Evolutionary conservation across 768 basidiomycete genomes (phyloP).

Genomic region (Cyclocybe aegerita): DNA sequence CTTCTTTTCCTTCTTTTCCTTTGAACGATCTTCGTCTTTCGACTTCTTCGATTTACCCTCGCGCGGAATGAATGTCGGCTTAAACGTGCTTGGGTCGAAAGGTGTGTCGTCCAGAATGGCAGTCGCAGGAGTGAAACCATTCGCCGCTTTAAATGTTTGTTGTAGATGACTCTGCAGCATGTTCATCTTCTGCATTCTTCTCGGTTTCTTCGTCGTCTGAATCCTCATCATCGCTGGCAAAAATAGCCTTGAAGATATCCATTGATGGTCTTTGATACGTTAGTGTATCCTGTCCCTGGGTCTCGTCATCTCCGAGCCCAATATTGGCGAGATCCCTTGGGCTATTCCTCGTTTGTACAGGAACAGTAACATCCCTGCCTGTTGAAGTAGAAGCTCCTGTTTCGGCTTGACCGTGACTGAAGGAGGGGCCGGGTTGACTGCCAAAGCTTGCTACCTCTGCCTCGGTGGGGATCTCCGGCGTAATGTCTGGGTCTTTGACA

Average conservation of each 20-base stretch:
- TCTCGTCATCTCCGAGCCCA: conserved; percentile 90
- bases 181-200: conserved; percentile 24
- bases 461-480: conserved; percentile 39
- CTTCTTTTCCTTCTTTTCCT: conserved; percentile 44
- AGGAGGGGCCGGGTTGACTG: conserved; percentile 12
- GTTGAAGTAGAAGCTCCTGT: conserved; percentile 5
- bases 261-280: conserved; percentile 87
- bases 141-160: conserved; percentile 10
- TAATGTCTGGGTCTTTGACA: conserved; percentile 81
- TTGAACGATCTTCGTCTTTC: conserved; percentile 29
- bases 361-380: conserved; percentile 11
- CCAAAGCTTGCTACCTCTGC: conserved; percentile 18
- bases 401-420: conserved; percentile 21
- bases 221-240: conserved; percentile 92
- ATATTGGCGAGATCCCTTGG: conserved; percentile 74
- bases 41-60: conserved; percentile 44
- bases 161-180: conserved; percentile 16
- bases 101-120: conserved; percentile 23
- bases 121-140: conserved; percentile 14
- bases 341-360: conserved; percentile 19
- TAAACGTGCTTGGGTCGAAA: conserved; percentile 72
- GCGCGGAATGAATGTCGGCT: conserved; percentile 84
- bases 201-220: conserved; percentile 63
- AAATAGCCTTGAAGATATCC: conserved; percentile 97
- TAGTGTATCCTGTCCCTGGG: conserved; percentile 83